These are phyloP conservation scores for Komagataella populi DNA, from an alignment of 805 yeast genomes.

Conservation along the genomic window DNA sequence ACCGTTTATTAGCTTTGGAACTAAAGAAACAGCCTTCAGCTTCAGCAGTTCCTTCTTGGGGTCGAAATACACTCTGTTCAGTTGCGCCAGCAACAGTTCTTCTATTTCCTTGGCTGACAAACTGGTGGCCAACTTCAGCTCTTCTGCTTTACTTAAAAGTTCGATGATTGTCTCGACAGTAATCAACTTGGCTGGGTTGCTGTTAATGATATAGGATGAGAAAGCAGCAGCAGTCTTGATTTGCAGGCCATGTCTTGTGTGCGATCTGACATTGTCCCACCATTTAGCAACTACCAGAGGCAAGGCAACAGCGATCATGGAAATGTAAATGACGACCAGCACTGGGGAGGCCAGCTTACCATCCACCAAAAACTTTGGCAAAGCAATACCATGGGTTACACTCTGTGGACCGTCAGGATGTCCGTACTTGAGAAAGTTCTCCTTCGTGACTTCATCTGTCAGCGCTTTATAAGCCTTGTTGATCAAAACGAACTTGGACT, in stretches of 20 bases:
- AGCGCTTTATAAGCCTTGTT: constrained; percentile 90
- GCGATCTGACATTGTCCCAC: constrained; percentile 78
- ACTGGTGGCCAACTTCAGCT: constrained; percentile 33
- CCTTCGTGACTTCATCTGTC: constrained; percentile 77
- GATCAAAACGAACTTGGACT: constrained; percentile 66
- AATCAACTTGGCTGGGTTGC: constrained; percentile 53
- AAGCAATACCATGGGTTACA: constrained; percentile 82
- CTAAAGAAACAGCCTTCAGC: constrained; percentile 43
- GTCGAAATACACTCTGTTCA: constrained; percentile 29
- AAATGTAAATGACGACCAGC: constrained; percentile 47
- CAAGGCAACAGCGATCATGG: constrained; percentile 61
- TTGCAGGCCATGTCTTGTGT: constrained; percentile 74
- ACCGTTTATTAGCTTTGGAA: constrained; percentile 56
- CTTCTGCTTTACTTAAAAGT: constrained; percentile 54
- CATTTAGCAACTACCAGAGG: constrained; percentile 76
- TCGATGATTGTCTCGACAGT: constrained; percentile 43
- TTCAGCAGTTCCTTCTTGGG: constrained; percentile 23
- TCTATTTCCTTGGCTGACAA: constrained; percentile 33
- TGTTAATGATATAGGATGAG: constrained; percentile 59
- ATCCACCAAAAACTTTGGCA: constrained; percentile 84
- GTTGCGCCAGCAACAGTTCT: constrained; percentile 38
- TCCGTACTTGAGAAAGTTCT: constrained; percentile 77
- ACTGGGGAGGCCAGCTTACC: constrained; percentile 60
- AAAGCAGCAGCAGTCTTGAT: constrained; percentile 72
- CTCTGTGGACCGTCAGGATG: constrained; percentile 98